phyloP scores from a whole-genome alignment of 164 flowering plant species.

The Umbellularia californica region DNA sequence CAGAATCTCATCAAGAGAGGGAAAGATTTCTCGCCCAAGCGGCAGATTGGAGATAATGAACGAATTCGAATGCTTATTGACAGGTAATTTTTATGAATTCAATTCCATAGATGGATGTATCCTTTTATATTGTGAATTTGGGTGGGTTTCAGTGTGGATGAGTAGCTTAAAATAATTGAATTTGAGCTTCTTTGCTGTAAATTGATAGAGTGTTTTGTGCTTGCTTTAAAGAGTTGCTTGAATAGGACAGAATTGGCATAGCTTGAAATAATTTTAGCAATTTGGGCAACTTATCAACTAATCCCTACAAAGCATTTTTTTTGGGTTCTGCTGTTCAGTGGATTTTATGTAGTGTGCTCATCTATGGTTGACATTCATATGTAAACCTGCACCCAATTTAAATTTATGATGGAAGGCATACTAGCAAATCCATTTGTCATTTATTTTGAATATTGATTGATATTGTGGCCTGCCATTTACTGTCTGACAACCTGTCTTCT shows the following conservation, averaged over 20 bases:
- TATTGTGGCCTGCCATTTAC: not conserved
- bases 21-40: slow-evolving; percentile 20
- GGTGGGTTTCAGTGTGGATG: not conserved
- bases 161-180: not conserved
- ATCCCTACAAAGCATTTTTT: not conserved
- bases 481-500: not conserved
- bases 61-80: slow-evolving; percentile 54
- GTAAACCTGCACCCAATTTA: not conserved
- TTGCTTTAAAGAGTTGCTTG: not conserved
- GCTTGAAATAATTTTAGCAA: not conserved
- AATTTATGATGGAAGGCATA: not conserved
- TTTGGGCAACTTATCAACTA: not conserved
- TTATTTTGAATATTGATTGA: not conserved
- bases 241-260: not conserved
- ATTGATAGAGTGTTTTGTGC: not conserved
- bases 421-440: not conserved
- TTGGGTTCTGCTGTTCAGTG: not conserved
- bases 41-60: slow-evolving; percentile 41
- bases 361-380: not conserved
- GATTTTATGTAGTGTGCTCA: not conserved
- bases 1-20: not conserved
- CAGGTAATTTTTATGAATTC: slow-evolving; percentile 36
- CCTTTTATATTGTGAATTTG: not conserved
- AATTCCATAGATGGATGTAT: no score
- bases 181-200: not conserved